Base-by-base conservation (phyloP, 805 yeast species). In the Henningerozyma blattae region DNA sequence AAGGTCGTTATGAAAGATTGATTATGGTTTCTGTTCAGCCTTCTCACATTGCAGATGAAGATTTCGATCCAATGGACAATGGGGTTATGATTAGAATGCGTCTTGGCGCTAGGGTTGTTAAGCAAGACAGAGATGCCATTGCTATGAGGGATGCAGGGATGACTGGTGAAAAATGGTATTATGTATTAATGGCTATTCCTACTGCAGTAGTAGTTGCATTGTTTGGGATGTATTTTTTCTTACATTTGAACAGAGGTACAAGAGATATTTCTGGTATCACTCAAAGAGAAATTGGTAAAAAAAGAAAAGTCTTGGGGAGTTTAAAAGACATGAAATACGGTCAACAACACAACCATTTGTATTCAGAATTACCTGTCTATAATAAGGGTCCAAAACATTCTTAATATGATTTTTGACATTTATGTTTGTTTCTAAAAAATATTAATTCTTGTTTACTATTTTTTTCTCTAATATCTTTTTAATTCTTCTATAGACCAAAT, bases 1-100 rank as follows among this genome's bases (percentile, higher is more conserved):
- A 62, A 26, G 77, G 68, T 4, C 54, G 60, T 43, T 70, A 64
- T 44, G 60, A 62, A 38, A 72, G 70, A 46, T 67, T 68, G 40
- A 75, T 81, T 10, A 62, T 77, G 32, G 58, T 85, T 28, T 65
- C 87, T 3, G 67, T 85, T 31, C 95, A 86, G 56, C 89, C 93
- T 1, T 78, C 74, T 35, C 62, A 62, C 30, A 64, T 77, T 15
- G 47, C 63, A 3, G 85, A 77, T 52, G 83, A 76, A 3, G 87
- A 77, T 2, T 79, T 79, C 48, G 65, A 72, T 40, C 60, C 72
- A 12, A 41, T 72, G 41, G 52, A 62, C 30, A 63, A 70, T 43
- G 75, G 76, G 16, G 70, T 80, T 3, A 50, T 65, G 28, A 72
- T 81, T 31, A 51, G 45, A 26, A 46, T 37, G 46, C 59, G 45